Evolutionary conservation across 495 filamentous ascomycete species (phyloP).

Genomic region (Trichoderma reesei): DNA sequence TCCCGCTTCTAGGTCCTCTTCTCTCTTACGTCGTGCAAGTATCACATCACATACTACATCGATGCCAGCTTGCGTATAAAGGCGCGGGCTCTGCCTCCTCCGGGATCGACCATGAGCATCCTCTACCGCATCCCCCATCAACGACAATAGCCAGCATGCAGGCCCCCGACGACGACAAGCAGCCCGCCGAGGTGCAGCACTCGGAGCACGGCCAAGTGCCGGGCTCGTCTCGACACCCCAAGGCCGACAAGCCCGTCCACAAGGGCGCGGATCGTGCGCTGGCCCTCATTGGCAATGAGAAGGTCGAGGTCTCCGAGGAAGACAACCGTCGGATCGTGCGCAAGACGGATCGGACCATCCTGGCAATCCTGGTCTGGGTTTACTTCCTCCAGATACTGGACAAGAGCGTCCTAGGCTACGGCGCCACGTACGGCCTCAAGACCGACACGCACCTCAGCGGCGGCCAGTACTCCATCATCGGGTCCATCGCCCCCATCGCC

Average conservation of each 20-base stretch:
- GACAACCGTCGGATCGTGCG: constrained; percentile 41
- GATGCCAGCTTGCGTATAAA: too few species aligned
- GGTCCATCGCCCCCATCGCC: constrained; percentile 52
- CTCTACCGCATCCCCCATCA: too few species aligned
- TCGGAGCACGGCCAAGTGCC: background rate
- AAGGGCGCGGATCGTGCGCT: background rate
- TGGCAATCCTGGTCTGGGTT: constrained; percentile 52
- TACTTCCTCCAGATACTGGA: constrained; percentile 57
- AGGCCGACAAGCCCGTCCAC: background rate
- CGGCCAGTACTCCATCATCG: constrained; percentile 51
- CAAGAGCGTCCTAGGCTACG: constrained; percentile 54
- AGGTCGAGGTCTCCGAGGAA: background rate
- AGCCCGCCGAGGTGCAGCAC: background rate
- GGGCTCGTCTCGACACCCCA: background rate
- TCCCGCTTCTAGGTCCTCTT: too few species aligned
- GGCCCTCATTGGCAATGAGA: background rate
- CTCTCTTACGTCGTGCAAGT: too few species aligned
- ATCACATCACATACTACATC: too few species aligned
- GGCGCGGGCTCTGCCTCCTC: too few species aligned
- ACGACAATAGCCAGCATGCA: background rate
- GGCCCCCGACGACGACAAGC: background rate
- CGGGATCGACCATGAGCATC: too few species aligned
- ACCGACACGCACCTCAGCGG: constrained; percentile 44
- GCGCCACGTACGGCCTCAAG: constrained; percentile 52
- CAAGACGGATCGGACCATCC: constrained; percentile 52